Evolutionary conservation across 257 asterid genomes (phyloP).

Genomic region (Agastache rugosa): DNA sequence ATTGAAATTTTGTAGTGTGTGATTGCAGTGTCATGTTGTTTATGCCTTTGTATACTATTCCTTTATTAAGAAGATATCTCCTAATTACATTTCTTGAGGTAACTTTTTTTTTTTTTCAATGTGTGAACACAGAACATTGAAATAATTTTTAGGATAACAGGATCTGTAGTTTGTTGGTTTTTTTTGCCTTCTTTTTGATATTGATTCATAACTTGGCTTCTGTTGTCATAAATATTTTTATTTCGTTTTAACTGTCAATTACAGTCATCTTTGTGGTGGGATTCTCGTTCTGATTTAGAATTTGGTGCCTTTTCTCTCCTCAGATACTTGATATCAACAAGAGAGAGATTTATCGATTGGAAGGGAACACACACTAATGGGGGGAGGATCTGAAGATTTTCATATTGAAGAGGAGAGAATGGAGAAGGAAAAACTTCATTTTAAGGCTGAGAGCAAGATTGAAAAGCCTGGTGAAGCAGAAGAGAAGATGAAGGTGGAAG

Average conservation of each 20-base stretch:
- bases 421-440: conserved; percentile 60
- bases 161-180: too few species aligned
- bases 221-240: too few species aligned
- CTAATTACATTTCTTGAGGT: background rate
- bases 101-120: background rate
- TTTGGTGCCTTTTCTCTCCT: conserved; percentile 16
- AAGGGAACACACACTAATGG: conserved; percentile 39
- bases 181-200: too few species aligned
- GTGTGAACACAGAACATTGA: background rate
- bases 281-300: conserved; percentile 12
- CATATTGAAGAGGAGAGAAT: conserved; percentile 37
- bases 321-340: conserved; percentile 35
- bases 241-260: too few species aligned
- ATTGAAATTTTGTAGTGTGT: too few species aligned
- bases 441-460: conserved; percentile 49
- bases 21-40: too few species aligned
- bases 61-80: background rate
- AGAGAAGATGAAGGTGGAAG: conserved; percentile 50
- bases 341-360: background rate
- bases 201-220: too few species aligned
- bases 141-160: background rate
- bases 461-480: conserved; percentile 46
- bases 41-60: too few species aligned
- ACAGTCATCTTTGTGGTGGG: background rate
- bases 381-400: conserved; percentile 38